These are phyloP conservation scores for Domatiomyces globalis DNA, from an alignment of 2,329 filamentous ascomycete genomes.

Conservation along the genomic window DNA sequence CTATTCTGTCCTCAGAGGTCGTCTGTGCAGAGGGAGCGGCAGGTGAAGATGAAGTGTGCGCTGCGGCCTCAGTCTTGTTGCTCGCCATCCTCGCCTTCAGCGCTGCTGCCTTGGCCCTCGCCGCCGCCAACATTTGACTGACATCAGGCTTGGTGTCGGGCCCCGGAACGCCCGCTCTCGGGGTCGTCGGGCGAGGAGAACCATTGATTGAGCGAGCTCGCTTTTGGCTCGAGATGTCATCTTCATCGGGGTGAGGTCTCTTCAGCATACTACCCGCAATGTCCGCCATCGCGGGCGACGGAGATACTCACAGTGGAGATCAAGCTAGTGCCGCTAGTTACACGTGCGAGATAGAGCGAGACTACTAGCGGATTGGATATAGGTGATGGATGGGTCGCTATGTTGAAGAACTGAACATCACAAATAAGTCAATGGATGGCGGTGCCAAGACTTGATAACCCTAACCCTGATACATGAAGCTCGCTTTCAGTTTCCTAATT, in stretches of 20 bases:
- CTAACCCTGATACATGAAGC: neutral
- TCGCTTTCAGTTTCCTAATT: too few relatives aligned
- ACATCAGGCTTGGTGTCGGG: constrained; percentile 28
- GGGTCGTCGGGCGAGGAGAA: constrained; percentile 30
- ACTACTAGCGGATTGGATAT: neutral
- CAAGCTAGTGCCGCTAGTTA: neutral
- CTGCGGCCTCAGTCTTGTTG: constrained; percentile 17
- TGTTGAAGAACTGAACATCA: neutral
- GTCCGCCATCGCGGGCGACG: constrained; percentile 8
- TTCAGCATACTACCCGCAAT: constrained; percentile 26
- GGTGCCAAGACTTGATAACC: neutral
- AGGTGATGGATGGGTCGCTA: neutral
- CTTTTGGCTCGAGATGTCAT: constrained; percentile 32
- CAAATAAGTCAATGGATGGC: too few relatives aligned
- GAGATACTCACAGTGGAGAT: neutral
- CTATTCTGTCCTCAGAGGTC: constrained; percentile 44
- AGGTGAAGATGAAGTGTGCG: constrained; percentile 24
- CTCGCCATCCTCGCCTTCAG: constrained; percentile 33
- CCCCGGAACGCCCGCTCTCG: constrained; percentile 19
- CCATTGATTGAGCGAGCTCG: constrained; percentile 37
- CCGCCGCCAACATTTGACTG: constrained; percentile 34
- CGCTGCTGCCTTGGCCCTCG: constrained; percentile 35
- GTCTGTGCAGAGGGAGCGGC: constrained; percentile 36
- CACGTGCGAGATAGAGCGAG: neutral
- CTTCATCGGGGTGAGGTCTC: constrained; percentile 35